These are phyloP conservation scores for Panicum virgatum DNA, from an alignment of 202 grass and related monocot species.

Conservation along the genomic window DNA sequence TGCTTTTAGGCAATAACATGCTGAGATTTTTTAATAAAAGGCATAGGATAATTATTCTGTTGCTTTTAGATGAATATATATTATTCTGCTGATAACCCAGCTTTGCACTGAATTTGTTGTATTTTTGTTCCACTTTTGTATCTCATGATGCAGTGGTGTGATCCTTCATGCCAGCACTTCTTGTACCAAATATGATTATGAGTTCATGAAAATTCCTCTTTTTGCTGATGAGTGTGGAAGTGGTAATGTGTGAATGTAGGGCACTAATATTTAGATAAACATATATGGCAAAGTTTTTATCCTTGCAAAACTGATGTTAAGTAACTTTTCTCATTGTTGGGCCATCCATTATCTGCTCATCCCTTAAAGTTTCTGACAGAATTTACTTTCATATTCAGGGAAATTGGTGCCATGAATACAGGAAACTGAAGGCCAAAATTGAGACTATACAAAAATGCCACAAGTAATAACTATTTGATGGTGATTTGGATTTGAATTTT, in stretches of 20 bases:
- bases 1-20: not conserved
- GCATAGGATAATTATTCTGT: not conserved
- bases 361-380: slow-evolving; percentile 10
- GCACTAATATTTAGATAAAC: not conserved
- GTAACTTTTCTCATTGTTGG: not conserved
- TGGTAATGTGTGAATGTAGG: not conserved
- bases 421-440: slow-evolving; percentile 70
- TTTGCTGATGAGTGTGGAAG: not conserved
- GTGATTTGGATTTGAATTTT: not conserved
- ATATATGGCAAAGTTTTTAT: not conserved
- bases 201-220: not conserved
- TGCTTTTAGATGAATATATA: not conserved
- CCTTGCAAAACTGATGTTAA: not conserved
- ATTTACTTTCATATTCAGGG: slow-evolving; percentile 42
- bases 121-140: not conserved
- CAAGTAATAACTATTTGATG: slow-evolving; percentile 46
- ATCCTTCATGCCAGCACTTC: not conserved
- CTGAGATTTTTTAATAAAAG: not conserved
- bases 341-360: not conserved
- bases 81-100: not conserved
- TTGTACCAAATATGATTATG: not conserved
- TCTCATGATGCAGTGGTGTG: not conserved
- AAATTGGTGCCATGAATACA: slow-evolving; percentile 78
- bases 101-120: not conserved
- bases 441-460: slow-evolving; percentile 87